Evolutionary conservation across 371 early-diverging fungal species (phyloP).

Genomic region (Syncephalastrum sp.): DNA sequence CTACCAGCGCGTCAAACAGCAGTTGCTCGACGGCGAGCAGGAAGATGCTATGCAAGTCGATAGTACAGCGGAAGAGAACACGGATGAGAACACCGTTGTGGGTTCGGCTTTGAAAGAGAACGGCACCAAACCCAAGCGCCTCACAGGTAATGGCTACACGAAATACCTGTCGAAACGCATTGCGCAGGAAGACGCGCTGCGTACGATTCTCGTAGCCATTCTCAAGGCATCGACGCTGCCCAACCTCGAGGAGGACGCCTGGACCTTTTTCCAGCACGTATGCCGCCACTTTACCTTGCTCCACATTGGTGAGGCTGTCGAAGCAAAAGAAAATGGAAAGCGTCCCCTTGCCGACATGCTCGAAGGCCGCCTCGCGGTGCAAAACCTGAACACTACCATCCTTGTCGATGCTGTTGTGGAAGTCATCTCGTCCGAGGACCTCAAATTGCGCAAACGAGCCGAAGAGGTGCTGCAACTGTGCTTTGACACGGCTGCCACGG

Average conservation of each 20-base stretch:
- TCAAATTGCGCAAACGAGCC: slow-evolving; percentile 63
- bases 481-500: slow-evolving; percentile 59
- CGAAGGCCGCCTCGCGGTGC: slow-evolving; percentile 42
- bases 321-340: slow-evolving; percentile 51
- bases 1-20: slow-evolving; percentile 35
- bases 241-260: slow-evolving; percentile 67
- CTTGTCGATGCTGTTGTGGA: slow-evolving; percentile 83
- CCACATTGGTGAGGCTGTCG: slow-evolving; percentile 67
- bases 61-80: slow-evolving; percentile 14
- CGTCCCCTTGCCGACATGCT: slow-evolving; percentile 50
- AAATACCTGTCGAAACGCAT: slow-evolving; percentile 50
- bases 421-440: slow-evolving; percentile 71
- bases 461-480: slow-evolving; percentile 66
- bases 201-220: slow-evolving; percentile 61
- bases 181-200: slow-evolving; percentile 70
- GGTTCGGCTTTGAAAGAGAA: slow-evolving; percentile 30
- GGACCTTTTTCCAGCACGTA: slow-evolving; percentile 64
- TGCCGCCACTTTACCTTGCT: slow-evolving; percentile 77
- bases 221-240: slow-evolving; percentile 67
- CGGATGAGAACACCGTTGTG: slow-evolving; percentile 33
- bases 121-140: slow-evolving; percentile 41
- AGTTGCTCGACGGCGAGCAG: slow-evolving; percentile 16
- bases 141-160: slow-evolving; percentile 42
- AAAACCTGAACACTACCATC: slow-evolving; percentile 56
- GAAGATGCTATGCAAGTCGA: slow-evolving; percentile 6